Percentiles rank a stretch among this genome's conserved stretches.
These are phyloP conservation scores for Eimeria sp. DNA, from an alignment of 169 alveolate species.

Conservation along the genomic window DNA sequence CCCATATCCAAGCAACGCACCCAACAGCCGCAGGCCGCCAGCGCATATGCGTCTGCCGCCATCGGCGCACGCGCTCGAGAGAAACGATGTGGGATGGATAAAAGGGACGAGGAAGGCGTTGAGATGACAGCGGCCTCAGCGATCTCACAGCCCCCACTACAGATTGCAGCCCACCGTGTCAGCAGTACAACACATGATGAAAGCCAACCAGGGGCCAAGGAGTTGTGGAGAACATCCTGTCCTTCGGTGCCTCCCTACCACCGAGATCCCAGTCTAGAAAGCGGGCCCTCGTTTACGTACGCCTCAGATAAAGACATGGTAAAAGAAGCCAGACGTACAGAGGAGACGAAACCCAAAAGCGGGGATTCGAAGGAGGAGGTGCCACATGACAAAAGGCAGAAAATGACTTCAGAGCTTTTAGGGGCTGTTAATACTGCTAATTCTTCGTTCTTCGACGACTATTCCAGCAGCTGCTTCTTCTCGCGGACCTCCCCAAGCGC, in stretches of 20 bases:
- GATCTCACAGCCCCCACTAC: background rate
- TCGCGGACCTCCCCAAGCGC: conserved; percentile 35
- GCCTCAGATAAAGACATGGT: background rate
- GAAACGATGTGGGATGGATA: background rate
- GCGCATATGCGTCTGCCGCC: background rate
- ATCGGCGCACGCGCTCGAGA: background rate
- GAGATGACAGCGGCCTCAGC: background rate
- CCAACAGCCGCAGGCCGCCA: background rate
- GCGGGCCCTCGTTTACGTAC: conserved; percentile 16
- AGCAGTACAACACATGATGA: background rate
- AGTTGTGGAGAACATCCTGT: background rate
- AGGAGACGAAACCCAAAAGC: background rate
- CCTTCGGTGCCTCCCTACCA: conserved; percentile 6
- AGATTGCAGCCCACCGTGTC: background rate
- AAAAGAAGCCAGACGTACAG: background rate
- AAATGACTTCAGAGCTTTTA: background rate
- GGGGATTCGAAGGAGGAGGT: background rate
- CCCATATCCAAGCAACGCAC: background rate
- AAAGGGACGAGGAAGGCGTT: background rate
- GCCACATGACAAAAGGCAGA: background rate
- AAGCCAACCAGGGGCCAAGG: background rate
- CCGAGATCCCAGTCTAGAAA: background rate
- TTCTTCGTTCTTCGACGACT: conserved; percentile 31
- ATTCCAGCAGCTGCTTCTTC: background rate
- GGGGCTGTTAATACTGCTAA: conserved; percentile 1